Base-by-base conservation (phyloP, 768 basidiomycete species). In the Termitomyces sp. region DNA sequence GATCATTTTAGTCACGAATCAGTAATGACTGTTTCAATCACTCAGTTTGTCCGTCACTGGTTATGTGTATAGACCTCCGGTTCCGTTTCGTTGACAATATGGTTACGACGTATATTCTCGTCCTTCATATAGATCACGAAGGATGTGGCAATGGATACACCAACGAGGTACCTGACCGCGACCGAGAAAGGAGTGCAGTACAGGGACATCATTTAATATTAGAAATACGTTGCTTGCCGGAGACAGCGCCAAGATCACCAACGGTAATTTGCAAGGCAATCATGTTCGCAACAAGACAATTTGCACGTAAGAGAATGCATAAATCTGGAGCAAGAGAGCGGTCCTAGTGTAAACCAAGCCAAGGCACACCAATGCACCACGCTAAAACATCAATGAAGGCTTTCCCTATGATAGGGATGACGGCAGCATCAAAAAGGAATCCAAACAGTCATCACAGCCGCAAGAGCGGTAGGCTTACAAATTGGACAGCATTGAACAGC, bases 181-280 rank as follows among this genome's bases (percentile, higher is more conserved):
- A 86, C 82, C 27, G 30, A 84, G 75, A 54, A 70, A 3, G 83
- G 84, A 85, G 70, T 51, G 81, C 79, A n/a, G 81, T 79, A 54
- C 30, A 24, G 27, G 6, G 20, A 51, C 34, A 52, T n/a, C 18
- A 57, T 47, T 54, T 41, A 12, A 44, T 55, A 55, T 22, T 49
- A 5, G 11, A 34, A 41, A 37, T 4, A 8, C 15, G 22, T 36
- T 46, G 5, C 48, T 56, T 42, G 47, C 22, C 85, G 48, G 78
- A 77, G 44, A 85, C 80, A 18, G 85, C 83, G 2, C 83, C 86
- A 37, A 83, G 71, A 61, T 87, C 82, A 13, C 84, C 84, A 12
- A 87, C 78, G 9, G 81, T 81, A 50, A 88, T 86, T 65, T 87
- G 86, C 77, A 83, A 78, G 1, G 82, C 86, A 4, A 84, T 76